Evolutionary conservation across 1,284 basidiomycete genomes (phyloP), one percentile per base, ranked within the genome.

Genomic region (Coniferiporia weirii): DNA sequence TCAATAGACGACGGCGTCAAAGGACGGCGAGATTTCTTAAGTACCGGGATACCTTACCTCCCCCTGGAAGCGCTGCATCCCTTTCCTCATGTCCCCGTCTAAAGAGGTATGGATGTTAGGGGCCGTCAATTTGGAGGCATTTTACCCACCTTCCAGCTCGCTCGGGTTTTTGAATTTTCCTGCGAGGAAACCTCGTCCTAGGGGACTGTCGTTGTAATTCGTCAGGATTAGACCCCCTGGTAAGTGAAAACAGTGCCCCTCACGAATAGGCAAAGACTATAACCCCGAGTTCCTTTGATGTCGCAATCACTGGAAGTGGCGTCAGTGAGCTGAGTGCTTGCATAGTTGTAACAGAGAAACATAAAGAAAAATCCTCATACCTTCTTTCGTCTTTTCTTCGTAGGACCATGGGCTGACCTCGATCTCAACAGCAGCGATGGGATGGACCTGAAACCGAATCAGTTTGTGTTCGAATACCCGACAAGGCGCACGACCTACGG

Each of bases 161-260:
- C 77, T 73, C 3, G 66, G 67, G 15, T 67, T 71, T 66, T 78
- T 78, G 65, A 79, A 76, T 44, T 71, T 70, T 10, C 84, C 81
- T 0, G 79, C 76, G 17, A 89, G 69, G 67, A 87, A 78, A 1
- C 86, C 85, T 49, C 75, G 72, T 8, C 82, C 83, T 13, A 86
- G 75, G 0, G 84, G 85, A 1, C 76, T 78, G 38, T 52, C 15
- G 49, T 19, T 19, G 34, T 7, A 59, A n/a, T 49, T 36, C 15
- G 5, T 56, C 4, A 34, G 19, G 36, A 47, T 51, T 55, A 6
- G 1, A 35, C 5, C 13, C 10, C 17, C 27, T 17, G 15, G 13
- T 7, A 40, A 4, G 20, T 2, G 35, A 35, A 38, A 38, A 47
- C 19, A 13, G 53, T 19, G 32, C 34, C 64, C n/a, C 72, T 43